Evolutionary conservation across 257 asterid genomes (phyloP).

Genomic region (Cynanchum wilfordii): DNA sequence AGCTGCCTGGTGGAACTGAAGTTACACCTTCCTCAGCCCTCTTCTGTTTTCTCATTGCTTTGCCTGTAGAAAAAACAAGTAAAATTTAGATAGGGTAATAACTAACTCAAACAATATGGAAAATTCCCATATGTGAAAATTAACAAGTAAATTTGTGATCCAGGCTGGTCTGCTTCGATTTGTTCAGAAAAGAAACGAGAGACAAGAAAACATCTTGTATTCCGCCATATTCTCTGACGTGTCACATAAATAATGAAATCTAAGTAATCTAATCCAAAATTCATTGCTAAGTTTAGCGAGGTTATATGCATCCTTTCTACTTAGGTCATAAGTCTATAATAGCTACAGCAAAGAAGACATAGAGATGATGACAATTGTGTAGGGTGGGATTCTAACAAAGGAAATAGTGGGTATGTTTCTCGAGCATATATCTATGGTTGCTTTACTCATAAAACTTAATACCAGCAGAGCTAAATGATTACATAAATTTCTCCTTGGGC

Average conservation of each 20-base stretch:
- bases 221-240: no score
- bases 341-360: not conserved
- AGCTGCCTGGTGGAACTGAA: slow-evolving; percentile 17
- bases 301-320: no score
- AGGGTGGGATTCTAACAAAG: not conserved
- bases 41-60: slow-evolving; percentile 37
- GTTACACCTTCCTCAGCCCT: slow-evolving; percentile 29
- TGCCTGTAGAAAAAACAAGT: slow-evolving; percentile 33
- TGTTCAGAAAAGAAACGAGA: no score
- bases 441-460: not conserved
- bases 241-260: no score
- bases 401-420: not conserved
- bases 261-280: no score
- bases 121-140: no score
- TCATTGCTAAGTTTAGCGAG: no score
- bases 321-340: not conserved
- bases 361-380: not conserved
- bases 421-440: not conserved
- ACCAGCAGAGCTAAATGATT: not conserved
- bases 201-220: no score
- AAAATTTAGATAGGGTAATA: not conserved
- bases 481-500: not conserved
- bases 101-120: not conserved
- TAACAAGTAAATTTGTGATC: no score
- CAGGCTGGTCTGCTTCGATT: no score